Conservation (phyloP, 805 yeast species). For the Saccharomycopsis amapae region DNA sequence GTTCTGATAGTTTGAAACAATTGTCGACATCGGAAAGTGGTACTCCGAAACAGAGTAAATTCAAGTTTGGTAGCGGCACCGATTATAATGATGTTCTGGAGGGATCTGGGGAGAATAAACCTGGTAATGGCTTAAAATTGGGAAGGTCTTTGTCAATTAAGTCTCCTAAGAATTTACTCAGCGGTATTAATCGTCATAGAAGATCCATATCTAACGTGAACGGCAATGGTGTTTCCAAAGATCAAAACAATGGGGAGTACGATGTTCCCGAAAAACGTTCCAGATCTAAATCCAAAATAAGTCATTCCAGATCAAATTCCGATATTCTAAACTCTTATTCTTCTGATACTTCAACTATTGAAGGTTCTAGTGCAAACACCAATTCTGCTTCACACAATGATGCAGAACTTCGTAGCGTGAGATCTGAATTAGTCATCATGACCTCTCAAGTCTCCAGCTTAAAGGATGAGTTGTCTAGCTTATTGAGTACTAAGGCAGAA, state of each 20-base stretch:
- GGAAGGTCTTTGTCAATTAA: constrained; percentile 31
- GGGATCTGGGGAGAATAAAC: too few relatives aligned
- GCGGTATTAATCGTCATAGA: constrained; percentile 23
- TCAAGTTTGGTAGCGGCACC: constrained; percentile 23
- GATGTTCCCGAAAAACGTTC: constrained; percentile 37
- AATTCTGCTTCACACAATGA: constrained; percentile 27
- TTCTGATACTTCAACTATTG: constrained; percentile 20
- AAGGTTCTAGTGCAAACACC: neutral
- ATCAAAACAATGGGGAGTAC: constrained; percentile 24
- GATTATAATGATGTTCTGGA: too few relatives aligned
- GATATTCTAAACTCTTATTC: constrained; percentile 37
- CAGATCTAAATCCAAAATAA: constrained; percentile 12
- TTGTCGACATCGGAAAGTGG: neutral
- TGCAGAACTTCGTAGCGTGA: constrained; percentile 35
- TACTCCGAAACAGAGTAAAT: constrained; percentile 19
- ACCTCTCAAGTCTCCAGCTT: constrained; percentile 37
- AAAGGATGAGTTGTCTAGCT: constrained; percentile 42
- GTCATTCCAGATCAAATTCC: constrained; percentile 38
- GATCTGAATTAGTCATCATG: constrained; percentile 35
- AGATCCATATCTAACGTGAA: constrained; percentile 5
- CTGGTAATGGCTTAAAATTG: too few relatives aligned
- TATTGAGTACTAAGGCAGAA: constrained; percentile 40
- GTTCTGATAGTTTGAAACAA: constrained; percentile 11
- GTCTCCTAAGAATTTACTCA: constrained; percentile 27
- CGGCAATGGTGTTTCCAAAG: neutral